These are phyloP conservation scores for Phyllosticta capitalensis DNA, from an alignment of 2,329 filamentous ascomycete genomes.

Conservation along the genomic window DNA sequence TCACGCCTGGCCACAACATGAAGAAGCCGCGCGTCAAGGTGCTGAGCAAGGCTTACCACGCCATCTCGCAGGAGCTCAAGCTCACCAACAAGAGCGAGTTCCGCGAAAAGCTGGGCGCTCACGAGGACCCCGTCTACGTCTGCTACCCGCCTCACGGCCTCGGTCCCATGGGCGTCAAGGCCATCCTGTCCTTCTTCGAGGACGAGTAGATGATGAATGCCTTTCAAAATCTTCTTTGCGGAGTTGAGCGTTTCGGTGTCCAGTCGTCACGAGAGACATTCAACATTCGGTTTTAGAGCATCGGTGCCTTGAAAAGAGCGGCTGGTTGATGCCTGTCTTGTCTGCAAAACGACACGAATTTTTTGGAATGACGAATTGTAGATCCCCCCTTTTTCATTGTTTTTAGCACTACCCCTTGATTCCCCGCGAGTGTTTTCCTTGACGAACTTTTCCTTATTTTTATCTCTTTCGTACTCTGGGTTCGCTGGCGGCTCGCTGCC, in stretches of 20 bases:
- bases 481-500: too few relatives aligned
- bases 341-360: not conserved
- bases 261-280: not conserved
- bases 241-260: not conserved
- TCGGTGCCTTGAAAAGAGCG: not conserved
- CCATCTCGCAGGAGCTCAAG: slow-evolving; percentile 71
- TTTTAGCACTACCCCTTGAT: not conserved
- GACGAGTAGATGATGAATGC: slow-evolving; percentile 40
- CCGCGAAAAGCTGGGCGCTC: slow-evolving; percentile 77
- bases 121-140: slow-evolving; percentile 78
- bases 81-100: slow-evolving; percentile 81
- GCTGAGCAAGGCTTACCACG: slow-evolving; percentile 71
- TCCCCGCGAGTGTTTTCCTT: not conserved
- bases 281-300: not conserved
- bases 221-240: not conserved
- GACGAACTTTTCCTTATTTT: not conserved
- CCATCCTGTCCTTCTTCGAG: slow-evolving; percentile 86
- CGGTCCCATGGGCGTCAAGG: slow-evolving; percentile 69
- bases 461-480: not conserved
- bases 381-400: not conserved
- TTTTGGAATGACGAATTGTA: not conserved
- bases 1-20: slow-evolving; percentile 73
- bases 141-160: slow-evolving; percentile 82
- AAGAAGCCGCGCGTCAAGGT: slow-evolving; percentile 72
- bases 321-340: not conserved